A percentile compares a stretch with the other conserved stretches of the same genome.
Evolutionary conservation across 257 asterid genomes (phyloP).

Genomic region (Coffea canephora): DNA sequence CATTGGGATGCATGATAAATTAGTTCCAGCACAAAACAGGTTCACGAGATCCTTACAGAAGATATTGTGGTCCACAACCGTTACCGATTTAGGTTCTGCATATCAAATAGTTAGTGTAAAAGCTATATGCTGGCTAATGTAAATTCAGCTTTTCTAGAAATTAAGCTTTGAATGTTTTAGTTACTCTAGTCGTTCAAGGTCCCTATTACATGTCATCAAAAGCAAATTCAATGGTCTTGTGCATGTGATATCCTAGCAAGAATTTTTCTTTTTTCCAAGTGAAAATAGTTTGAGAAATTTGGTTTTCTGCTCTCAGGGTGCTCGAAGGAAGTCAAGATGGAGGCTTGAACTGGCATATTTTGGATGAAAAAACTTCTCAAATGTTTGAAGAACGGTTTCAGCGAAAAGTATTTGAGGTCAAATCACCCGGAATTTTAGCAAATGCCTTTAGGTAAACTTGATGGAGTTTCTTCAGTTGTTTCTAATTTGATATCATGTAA

Average conservation of each 20-base stretch:
- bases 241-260: neutral
- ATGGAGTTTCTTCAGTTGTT: neutral
- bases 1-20: neutral
- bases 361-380: conserved; percentile 69
- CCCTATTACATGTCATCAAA: neutral
- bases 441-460: conserved; percentile 77
- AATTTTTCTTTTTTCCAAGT: neutral
- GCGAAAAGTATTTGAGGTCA: conserved; percentile 56
- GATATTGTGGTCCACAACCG: neutral
- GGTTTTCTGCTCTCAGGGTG: conserved; percentile 45
- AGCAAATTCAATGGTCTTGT: neutral
- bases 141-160: neutral
- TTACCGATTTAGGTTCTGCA: neutral
- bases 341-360: conserved; percentile 68
- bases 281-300: conserved; percentile 12
- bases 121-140: neutral
- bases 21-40: neutral
- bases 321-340: conserved; percentile 86
- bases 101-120: neutral
- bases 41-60: neutral
- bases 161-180: neutral
- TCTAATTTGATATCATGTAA: neutral
- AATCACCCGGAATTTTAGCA: conserved; percentile 47
- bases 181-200: neutral
- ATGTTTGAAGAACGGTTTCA: conserved; percentile 66